A percentile compares a stretch with the other conserved stretches of the same genome.
phyloP scores from a whole-genome alignment of 2,329 filamentous ascomycete species.

The Chrysoporthe puriensis region DNA sequence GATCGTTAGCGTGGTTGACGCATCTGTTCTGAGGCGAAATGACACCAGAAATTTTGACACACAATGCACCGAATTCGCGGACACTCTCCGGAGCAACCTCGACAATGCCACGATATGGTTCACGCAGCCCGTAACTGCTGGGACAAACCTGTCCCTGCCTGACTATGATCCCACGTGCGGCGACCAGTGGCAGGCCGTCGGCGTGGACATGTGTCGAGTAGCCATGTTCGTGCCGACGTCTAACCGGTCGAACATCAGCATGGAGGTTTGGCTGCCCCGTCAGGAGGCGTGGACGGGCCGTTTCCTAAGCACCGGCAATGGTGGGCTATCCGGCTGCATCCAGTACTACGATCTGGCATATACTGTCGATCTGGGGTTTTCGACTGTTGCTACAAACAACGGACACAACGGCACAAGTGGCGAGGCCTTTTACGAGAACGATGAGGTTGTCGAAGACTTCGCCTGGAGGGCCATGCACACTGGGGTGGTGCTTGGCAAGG shows the following conservation, averaged over 20 bases:
- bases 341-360: slow-evolving; percentile 50
- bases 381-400: slow-evolving; percentile 52
- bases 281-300: slow-evolving; percentile 46
- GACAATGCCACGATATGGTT: slow-evolving; percentile 41
- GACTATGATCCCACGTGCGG: slow-evolving; percentile 45
- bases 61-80: slow-evolving; percentile 35
- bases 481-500: slow-evolving; percentile 51
- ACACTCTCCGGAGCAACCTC: slow-evolving; percentile 35
- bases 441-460: slow-evolving; percentile 43
- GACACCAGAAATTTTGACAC: slow-evolving; percentile 15
- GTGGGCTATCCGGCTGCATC: slow-evolving; percentile 51
- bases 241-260: slow-evolving; percentile 46
- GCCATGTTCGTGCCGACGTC: slow-evolving; percentile 35
- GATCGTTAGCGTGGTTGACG: background rate
- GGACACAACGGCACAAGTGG: slow-evolving; percentile 50
- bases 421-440: slow-evolving; percentile 40
- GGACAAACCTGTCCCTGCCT: slow-evolving; percentile 43
- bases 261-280: slow-evolving; percentile 51
- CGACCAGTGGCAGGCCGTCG: slow-evolving; percentile 30
- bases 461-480: slow-evolving; percentile 49
- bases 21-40: background rate
- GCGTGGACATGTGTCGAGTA: slow-evolving; percentile 37
- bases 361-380: slow-evolving; percentile 46
- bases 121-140: slow-evolving; percentile 42
- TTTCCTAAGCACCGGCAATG: slow-evolving; percentile 53